Percentiles rank a stretch among this genome's conserved stretches.
Evolutionary conservation across 2,329 filamentous ascomycete genomes (phyloP).

Genomic region (Trichoderma endophyticum): DNA sequence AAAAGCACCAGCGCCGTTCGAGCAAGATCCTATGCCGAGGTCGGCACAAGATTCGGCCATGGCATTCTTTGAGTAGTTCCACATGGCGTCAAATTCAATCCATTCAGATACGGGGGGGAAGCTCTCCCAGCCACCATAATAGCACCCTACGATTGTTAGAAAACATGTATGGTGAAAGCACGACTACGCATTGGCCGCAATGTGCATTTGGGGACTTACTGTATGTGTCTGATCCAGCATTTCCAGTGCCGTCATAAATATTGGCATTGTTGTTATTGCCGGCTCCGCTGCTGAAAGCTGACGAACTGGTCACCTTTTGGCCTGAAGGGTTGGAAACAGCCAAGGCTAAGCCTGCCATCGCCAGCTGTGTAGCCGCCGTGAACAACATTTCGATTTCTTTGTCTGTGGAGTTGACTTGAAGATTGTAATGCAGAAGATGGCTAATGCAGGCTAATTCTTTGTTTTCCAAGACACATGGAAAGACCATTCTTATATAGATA

Average conservation of each 20-base stretch:
- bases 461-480: neutral
- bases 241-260: constrained; percentile 2
- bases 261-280: constrained; percentile 11
- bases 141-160: neutral
- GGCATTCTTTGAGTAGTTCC: constrained; percentile 8
- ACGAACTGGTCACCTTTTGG: neutral
- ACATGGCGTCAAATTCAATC: constrained; percentile 9
- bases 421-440: neutral
- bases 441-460: neutral
- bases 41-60: constrained; percentile 1
- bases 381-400: neutral
- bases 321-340: constrained; percentile 1
- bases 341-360: neutral
- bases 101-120: neutral
- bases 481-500: neutral
- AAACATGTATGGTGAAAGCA: neutral
- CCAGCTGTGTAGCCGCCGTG: neutral
- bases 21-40: constrained; percentile 2
- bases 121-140: neutral
- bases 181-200: neutral
- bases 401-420: neutral
- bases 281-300: constrained; percentile 6
- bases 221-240: neutral
- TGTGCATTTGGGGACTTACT: neutral
- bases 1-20: neutral